Base-by-base conservation (phyloP, 2,329 filamentous ascomycete species). In the Teratosphaeria gauchensis region DNA sequence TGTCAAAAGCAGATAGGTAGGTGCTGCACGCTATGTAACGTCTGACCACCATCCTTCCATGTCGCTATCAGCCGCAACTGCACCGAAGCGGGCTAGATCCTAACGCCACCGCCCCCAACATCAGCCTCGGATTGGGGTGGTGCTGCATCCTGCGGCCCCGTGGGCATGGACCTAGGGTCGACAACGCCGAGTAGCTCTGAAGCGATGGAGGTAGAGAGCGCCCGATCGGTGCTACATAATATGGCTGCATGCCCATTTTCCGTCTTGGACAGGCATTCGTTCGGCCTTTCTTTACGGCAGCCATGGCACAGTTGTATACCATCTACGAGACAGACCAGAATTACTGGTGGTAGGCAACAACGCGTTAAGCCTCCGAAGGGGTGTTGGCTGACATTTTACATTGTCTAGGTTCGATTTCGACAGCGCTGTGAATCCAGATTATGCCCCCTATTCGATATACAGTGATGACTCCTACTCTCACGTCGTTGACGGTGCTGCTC, bases 351-450 rank as follows among this genome's bases (percentile, higher is more conserved):
- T 48, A 21, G 19, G 42, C 19, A 19, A 19, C 16, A 9, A 48
- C 42, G 4, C 0, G 2, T 5, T 4, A 48, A 8, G 8, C 4
- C 19, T 21, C 8, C 19, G 42, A 19, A 21, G n/a, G 9, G 21
- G 1, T 19, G 4, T 19, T 48, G 42, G 19, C 6, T 48, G 14
- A 11, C 30, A n/a, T 24, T 14, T 14, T 8, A 14, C 5, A 16
- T 38, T 12, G 7, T 55, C 11, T 31, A 56, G 57, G 57, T 58
- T 53, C 38, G 59, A 58, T 48, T 58, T 55, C 33, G 42, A 54
- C 21, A 58, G 51, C 24, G 56, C 56, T 32, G 58, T 31, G 14
- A 48, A 48, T 6, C 42, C 42, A 48, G 42, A 48, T 19, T 48
- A 48, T n/a, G 42, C 42, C 19, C 19, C 19, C n/a, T 24, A 19